Conservation (phyloP, 495 filamentous ascomycete genomes). For the Pyrenopolyporus hunteri region DNA sequence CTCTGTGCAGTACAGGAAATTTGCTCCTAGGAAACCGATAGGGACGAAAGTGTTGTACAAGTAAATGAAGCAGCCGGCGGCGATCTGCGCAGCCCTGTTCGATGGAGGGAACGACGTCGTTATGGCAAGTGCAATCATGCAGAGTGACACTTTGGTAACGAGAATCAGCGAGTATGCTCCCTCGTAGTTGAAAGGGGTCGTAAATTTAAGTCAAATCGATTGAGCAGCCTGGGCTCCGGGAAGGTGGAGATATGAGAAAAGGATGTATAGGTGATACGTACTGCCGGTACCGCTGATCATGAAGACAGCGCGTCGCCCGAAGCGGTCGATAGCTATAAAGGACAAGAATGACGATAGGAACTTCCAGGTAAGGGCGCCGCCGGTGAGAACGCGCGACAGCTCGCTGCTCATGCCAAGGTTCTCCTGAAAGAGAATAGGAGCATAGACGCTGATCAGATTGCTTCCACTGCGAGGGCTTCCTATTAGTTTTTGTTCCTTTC, state of each 20-base stretch:
- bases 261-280: no score
- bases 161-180: not conserved
- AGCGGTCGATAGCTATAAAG: constrained; percentile 59
- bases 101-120: constrained; percentile 45
- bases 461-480: constrained; percentile 48
- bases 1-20: constrained; percentile 65
- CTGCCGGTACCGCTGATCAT: constrained; percentile 58
- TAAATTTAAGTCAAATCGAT: no score
- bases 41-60: constrained; percentile 67
- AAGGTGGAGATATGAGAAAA: not conserved
- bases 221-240: not conserved
- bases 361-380: constrained; percentile 57
- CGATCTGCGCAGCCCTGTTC: constrained; percentile 44
- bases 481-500: constrained; percentile 8
- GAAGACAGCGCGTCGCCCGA: constrained; percentile 61
- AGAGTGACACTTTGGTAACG: constrained; percentile 36
- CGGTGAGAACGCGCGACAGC: constrained; percentile 48
- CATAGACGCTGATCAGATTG: constrained; percentile 67
- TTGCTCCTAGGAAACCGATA: constrained; percentile 62
- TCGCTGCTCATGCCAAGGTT: constrained; percentile 56
- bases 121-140: constrained; percentile 51
- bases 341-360: constrained; percentile 56
- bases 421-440: constrained; percentile 64
- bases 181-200: not conserved
- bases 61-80: constrained; percentile 61